These are phyloP conservation scores for Boletellus ananiceps DNA, from an alignment of 768 basidiomycete species.

Conservation along the genomic window DNA sequence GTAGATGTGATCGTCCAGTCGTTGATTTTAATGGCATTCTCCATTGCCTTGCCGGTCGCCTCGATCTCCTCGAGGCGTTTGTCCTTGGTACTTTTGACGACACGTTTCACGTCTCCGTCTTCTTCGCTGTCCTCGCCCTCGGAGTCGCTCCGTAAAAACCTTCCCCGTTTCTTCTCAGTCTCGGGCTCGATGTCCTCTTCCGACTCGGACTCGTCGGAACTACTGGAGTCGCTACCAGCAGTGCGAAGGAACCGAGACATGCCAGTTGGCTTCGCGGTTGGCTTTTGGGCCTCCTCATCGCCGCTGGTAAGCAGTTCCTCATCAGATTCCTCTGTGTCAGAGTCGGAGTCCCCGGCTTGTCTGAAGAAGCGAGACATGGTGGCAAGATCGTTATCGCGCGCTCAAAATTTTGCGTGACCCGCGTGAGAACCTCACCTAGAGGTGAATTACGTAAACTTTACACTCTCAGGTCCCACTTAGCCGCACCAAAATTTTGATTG, in stretches of 20 bases:
- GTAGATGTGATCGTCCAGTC: constrained; percentile 93
- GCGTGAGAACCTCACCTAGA: constrained; percentile 14
- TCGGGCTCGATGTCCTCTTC: constrained; percentile 55
- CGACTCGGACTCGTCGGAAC: constrained; percentile 49
- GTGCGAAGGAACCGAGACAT: constrained; percentile 79
- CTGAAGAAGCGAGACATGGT: constrained; percentile 87
- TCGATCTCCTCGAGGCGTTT: constrained; percentile 95
- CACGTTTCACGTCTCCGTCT: constrained; percentile 67
- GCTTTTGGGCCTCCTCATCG: constrained; percentile 55
- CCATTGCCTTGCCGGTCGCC: constrained; percentile 82
- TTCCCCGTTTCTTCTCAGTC: constrained; percentile 36
- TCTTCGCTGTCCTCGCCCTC: constrained; percentile 54
- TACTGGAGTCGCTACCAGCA: constrained; percentile 52
- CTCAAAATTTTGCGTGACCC: constrained; percentile 16
- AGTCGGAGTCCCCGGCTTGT: constrained; percentile 78
- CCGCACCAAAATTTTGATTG: too few species aligned
- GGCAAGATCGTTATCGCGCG: constrained; percentile 26
- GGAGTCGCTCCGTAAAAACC: constrained; percentile 43
- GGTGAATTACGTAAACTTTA: constrained; percentile 15
- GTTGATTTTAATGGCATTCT: constrained; percentile 93
- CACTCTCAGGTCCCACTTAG: background rate
- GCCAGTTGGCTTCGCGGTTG: constrained; percentile 25
- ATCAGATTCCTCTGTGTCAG: constrained; percentile 66
- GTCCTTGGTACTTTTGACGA: constrained; percentile 81
- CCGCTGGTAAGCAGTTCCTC: constrained; percentile 71